Evolutionary conservation across 192 early-diverging fungal species (phyloP).

Genomic region (Haplosporangium gracile): DNA sequence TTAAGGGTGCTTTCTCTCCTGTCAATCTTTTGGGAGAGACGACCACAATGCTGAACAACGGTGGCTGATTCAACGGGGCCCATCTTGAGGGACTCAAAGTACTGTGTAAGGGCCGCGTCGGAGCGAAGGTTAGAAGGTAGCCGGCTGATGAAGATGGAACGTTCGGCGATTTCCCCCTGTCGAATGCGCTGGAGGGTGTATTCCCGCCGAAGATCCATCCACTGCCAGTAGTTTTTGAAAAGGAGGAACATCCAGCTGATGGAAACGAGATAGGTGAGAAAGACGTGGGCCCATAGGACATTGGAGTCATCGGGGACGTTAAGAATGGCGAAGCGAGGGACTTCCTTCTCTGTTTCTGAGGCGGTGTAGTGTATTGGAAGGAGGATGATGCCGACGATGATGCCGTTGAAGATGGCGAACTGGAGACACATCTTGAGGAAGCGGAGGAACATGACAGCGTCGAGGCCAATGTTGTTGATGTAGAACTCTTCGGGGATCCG

Average conservation of each 20-base stretch:
- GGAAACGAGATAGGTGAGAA: constrained; percentile 61
- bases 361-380: constrained; percentile 65
- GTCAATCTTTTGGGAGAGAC: constrained; percentile 59
- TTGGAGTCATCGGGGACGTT: constrained; percentile 56
- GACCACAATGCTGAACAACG: constrained; percentile 65
- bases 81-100: constrained; percentile 67
- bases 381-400: constrained; percentile 60
- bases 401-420: constrained; percentile 59
- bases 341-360: constrained; percentile 8
- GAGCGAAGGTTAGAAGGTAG: constrained; percentile 63
- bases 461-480: constrained; percentile 67
- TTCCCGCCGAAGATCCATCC: constrained; percentile 63
- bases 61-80: constrained; percentile 66
- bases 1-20: constrained; percentile 58
- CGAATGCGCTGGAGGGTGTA: constrained; percentile 54
- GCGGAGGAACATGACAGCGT: constrained; percentile 73
- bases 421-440: constrained; percentile 72
- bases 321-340: constrained; percentile 55
- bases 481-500: constrained; percentile 64
- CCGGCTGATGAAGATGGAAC: constrained; percentile 69
- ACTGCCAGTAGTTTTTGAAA: constrained; percentile 69
- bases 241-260: constrained; percentile 67
- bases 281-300: constrained; percentile 67
- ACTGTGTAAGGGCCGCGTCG: constrained; percentile 62
- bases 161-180: constrained; percentile 54